These are phyloP conservation scores for Colletotrichum karsti DNA, from an alignment of 2,329 filamentous ascomycete genomes.

Conservation along the genomic window DNA sequence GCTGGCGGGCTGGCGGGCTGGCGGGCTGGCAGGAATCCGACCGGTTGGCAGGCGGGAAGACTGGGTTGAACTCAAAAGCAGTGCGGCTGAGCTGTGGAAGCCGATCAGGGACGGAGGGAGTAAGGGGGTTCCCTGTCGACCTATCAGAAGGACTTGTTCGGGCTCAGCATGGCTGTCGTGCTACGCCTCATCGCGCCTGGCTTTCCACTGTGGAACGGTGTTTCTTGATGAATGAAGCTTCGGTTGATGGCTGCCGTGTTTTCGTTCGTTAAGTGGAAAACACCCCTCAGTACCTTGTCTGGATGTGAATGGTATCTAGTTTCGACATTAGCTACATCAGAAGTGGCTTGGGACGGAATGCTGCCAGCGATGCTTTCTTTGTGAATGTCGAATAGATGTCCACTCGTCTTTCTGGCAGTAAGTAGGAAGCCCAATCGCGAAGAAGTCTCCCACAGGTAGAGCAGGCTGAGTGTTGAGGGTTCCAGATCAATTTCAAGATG, in stretches of 20 bases:
- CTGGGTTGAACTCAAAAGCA: constrained; percentile 1
- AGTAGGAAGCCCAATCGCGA: too few species aligned
- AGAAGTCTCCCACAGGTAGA: too few species aligned
- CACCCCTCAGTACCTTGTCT: too few species aligned
- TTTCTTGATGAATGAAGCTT: neutral
- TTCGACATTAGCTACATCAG: too few species aligned
- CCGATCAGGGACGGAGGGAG: constrained; percentile 15
- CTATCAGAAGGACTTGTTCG: constrained; percentile 9
- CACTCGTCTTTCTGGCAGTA: too few species aligned
- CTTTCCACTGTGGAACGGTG: neutral
- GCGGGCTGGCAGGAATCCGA: neutral
- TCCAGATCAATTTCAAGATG: too few species aligned
- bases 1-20: too few species aligned
- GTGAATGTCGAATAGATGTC: too few species aligned
- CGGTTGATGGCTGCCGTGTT: neutral
- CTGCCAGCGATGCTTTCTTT: too few species aligned
- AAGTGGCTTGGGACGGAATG: too few species aligned
- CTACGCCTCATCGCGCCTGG: constrained; percentile 17
- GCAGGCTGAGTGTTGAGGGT: neutral
- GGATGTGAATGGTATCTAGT: too few species aligned
- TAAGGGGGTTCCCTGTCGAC: constrained; percentile 15
- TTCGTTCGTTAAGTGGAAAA: neutral
- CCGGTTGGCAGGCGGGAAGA: neutral
- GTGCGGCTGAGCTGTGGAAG: constrained; percentile 24
- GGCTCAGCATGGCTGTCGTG: constrained; percentile 23